These are phyloP conservation scores for Pyracantha coccinea DNA, from an alignment of 331 rosid species.

Conservation along the genomic window DNA sequence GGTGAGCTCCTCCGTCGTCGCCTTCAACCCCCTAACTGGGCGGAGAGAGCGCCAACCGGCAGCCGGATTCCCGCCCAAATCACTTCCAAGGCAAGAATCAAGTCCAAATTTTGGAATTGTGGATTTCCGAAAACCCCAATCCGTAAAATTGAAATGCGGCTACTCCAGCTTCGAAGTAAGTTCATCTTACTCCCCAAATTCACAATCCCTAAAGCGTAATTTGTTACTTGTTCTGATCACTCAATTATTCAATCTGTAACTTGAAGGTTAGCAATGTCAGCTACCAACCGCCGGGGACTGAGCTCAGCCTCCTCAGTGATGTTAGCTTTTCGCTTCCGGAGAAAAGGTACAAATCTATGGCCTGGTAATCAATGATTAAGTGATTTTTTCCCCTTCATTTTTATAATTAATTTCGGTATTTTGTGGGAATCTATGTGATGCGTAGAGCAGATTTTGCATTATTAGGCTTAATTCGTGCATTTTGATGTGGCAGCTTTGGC, in stretches of 20 bases:
- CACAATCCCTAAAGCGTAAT: neutral
- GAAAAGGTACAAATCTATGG: conserved; percentile 42
- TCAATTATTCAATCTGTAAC: conserved; percentile 2
- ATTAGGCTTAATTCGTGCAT: conserved; percentile 11
- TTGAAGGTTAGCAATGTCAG: conserved; percentile 64
- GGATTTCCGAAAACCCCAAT: conserved; percentile 19
- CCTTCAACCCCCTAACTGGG: neutral
- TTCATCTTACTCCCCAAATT: neutral
- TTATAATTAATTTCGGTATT: too few relatives aligned
- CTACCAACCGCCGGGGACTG: conserved; percentile 86
- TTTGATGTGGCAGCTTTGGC: conserved; percentile 64
- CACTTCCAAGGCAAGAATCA: conserved; percentile 4
- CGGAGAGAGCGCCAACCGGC: conserved; percentile 5
- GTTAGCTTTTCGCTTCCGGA: conserved; percentile 75
- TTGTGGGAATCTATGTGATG: neutral
- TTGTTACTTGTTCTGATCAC: neutral
- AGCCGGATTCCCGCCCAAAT: neutral
- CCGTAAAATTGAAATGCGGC: conserved; percentile 25
- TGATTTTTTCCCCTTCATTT: too few relatives aligned
- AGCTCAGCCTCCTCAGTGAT: conserved; percentile 53
- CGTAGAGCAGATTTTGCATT: neutral
- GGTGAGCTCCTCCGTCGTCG: conserved; percentile 27
- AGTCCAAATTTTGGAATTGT: conserved; percentile 4
- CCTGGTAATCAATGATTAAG: neutral
- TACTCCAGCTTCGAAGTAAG: conserved; percentile 54